phyloP scores from a whole-genome alignment of 106 monocot genomes.

The Acorus gramineus region DNA sequence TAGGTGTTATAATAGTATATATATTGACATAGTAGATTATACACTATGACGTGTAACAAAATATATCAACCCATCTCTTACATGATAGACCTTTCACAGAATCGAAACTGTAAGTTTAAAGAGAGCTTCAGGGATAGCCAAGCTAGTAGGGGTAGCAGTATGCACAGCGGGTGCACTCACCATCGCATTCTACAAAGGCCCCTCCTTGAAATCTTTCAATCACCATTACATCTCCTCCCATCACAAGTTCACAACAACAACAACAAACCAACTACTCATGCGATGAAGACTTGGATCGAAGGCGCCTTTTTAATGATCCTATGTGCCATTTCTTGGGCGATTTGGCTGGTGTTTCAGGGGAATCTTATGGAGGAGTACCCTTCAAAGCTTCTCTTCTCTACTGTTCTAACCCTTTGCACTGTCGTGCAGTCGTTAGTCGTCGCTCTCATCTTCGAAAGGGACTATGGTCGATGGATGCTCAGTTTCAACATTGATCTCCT shows the following conservation, averaged over 20 bases:
- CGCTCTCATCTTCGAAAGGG: no score
- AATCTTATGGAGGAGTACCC: slow-evolving; percentile 34
- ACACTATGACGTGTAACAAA: no score
- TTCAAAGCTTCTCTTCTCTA: slow-evolving; percentile 36
- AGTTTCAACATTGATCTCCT: no score
- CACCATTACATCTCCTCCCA: not conserved
- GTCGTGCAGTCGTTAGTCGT: slow-evolving; percentile 10
- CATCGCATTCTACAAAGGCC: slow-evolving; percentile 9
- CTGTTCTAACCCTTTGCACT: slow-evolving; percentile 33
- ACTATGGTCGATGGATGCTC: no score
- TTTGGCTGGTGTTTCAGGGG: slow-evolving; percentile 30
- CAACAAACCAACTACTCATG: not conserved
- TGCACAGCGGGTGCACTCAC: not conserved
- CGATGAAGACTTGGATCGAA: not conserved
- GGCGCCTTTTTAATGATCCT: slow-evolving; percentile 10
- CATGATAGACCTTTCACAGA: not conserved
- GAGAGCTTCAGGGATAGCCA: slow-evolving; percentile 20
- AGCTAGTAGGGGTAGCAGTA: slow-evolving; percentile 11
- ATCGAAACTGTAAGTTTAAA: slow-evolving; percentile 20
- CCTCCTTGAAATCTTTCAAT: not conserved
- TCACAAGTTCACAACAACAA: not conserved
- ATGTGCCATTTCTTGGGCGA: slow-evolving; percentile 2
- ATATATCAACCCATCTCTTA: no score
- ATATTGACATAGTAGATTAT: no score
- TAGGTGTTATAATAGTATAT: no score